Conservation (phyloP, 495 filamentous ascomycete genomes). For the Hypoxylon crocopeplum region DNA sequence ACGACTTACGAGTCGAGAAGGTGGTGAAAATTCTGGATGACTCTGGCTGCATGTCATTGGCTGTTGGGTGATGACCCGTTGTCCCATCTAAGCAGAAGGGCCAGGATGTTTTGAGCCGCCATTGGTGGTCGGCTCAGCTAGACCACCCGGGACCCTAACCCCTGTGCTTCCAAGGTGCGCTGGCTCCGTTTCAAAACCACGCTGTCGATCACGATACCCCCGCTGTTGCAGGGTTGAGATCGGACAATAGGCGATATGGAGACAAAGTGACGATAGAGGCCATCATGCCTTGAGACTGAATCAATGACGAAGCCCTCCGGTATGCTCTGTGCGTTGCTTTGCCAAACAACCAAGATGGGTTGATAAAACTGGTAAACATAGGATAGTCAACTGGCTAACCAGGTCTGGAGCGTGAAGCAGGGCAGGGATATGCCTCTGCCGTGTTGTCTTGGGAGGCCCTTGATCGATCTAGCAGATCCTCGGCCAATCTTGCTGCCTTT, state of each 20-base stretch:
- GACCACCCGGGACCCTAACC: constrained; percentile 2
- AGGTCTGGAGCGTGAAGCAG: too few species aligned
- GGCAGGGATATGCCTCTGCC: constrained; percentile 15
- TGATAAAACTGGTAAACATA: too few species aligned
- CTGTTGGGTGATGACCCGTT: background rate
- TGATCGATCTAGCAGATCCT: constrained; percentile 24
- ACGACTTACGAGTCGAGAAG: constrained; percentile 11
- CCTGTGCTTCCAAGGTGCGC: constrained; percentile 20
- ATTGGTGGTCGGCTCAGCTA: constrained; percentile 21
- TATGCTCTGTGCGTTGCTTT: too few species aligned
- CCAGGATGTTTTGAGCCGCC: constrained; percentile 13
- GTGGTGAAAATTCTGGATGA: constrained; percentile 10
- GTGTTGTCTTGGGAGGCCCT: background rate
- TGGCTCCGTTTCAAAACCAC: constrained; percentile 30
- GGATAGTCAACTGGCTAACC: too few species aligned
- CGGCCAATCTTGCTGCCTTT: constrained; percentile 22
- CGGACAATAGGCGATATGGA: constrained; percentile 20
- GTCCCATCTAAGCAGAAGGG: constrained; percentile 17
- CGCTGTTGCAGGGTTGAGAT: constrained; percentile 20
- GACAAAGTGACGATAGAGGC: constrained; percentile 1
- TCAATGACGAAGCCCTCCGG: constrained; percentile 1
- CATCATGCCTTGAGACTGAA: constrained; percentile 4
- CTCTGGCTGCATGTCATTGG: constrained; percentile 10
- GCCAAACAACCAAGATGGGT: too few species aligned
- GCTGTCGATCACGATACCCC: constrained; percentile 27